Evolutionary conservation across 2,329 filamentous ascomycete genomes (phyloP).

Genomic region (Nannizzia gypsea): DNA sequence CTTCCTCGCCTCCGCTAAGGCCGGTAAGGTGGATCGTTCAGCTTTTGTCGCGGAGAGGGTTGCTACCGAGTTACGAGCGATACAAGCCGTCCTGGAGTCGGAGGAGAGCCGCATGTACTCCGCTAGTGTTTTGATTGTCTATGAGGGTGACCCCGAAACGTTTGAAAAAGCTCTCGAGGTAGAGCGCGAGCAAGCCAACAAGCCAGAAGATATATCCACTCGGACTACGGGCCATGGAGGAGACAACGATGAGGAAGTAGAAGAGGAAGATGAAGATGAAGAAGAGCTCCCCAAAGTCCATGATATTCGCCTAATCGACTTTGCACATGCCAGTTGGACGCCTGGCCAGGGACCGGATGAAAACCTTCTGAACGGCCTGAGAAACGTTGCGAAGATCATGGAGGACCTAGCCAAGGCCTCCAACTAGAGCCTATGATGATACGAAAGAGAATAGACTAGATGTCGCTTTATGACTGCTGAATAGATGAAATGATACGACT

Average conservation of each 20-base stretch:
- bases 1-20: conserved; percentile 41
- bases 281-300: conserved; percentile 54
- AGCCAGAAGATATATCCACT: conserved; percentile 14
- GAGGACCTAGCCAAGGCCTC: conserved; percentile 43
- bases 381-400: conserved; percentile 60
- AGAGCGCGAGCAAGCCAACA: conserved; percentile 23
- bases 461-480: not conserved
- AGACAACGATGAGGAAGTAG: conserved; percentile 22
- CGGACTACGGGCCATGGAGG: conserved; percentile 13
- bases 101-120: conserved; percentile 58
- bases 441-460: not conserved
- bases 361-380: conserved; percentile 64
- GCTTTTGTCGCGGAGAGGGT: conserved; percentile 33
- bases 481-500: not conserved
- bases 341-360: conserved; percentile 75
- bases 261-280: conserved; percentile 44
- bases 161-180: conserved; percentile 39
- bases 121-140: conserved; percentile 52
- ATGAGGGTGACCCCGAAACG: conserved; percentile 50
- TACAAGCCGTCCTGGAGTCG: conserved; percentile 40
- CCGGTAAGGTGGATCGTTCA: conserved; percentile 32
- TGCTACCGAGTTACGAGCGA: conserved; percentile 29
- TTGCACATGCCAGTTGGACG: conserved; percentile 81
- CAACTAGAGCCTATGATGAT: not conserved
- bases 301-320: conserved; percentile 83